A percentile compares a stretch with the other conserved stretches of the same genome.
These are phyloP conservation scores for Globisporangium parvum DNA, from an alignment of 352 stramenopile genomes.

Conservation along the genomic window DNA sequence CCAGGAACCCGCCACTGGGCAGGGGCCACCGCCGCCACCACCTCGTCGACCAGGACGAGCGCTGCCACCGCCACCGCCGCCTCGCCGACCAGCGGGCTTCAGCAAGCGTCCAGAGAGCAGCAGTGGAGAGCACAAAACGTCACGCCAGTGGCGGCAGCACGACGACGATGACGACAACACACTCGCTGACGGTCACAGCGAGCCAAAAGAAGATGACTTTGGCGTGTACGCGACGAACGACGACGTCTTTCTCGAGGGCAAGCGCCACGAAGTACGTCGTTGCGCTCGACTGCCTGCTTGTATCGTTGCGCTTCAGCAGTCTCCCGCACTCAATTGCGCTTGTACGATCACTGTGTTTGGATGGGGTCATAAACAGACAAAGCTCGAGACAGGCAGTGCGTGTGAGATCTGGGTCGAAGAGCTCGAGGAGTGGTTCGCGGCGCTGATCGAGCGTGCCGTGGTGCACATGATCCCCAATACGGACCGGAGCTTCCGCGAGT, in stretches of 20 bases:
- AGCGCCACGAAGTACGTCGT: slow-evolving; percentile 43
- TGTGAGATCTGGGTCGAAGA: slow-evolving; percentile 83
- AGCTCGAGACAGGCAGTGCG: slow-evolving; percentile 57
- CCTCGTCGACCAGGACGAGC: slow-evolving; percentile 6
- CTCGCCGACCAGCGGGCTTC: slow-evolving; percentile 5
- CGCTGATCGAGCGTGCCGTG: slow-evolving; percentile 54
- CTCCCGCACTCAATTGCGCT: too few relatives aligned
- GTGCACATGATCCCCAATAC: slow-evolving; percentile 69
- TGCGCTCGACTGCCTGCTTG: not conserved
- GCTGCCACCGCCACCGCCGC: slow-evolving; percentile 18
- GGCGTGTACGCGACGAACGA: slow-evolving; percentile 66
- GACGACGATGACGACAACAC: slow-evolving; percentile 1
- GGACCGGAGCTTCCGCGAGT: slow-evolving; percentile 44
- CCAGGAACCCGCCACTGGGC: slow-evolving; percentile 3
- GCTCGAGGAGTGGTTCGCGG: slow-evolving; percentile 66
- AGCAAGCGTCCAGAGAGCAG: not conserved
- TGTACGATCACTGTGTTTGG: too few relatives aligned
- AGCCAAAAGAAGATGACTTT: slow-evolving; percentile 46
- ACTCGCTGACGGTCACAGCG: slow-evolving; percentile 19
- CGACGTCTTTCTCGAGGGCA: slow-evolving; percentile 76
- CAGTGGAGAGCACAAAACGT: too few relatives aligned
- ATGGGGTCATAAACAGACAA: too few relatives aligned
- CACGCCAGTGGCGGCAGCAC: not conserved
- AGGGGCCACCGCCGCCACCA: slow-evolving; percentile 26
- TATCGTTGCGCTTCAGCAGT: not conserved